Base-by-base conservation (phyloP, 2,329 filamentous ascomycete genomes). In the Colletotrichum karsti region DNA sequence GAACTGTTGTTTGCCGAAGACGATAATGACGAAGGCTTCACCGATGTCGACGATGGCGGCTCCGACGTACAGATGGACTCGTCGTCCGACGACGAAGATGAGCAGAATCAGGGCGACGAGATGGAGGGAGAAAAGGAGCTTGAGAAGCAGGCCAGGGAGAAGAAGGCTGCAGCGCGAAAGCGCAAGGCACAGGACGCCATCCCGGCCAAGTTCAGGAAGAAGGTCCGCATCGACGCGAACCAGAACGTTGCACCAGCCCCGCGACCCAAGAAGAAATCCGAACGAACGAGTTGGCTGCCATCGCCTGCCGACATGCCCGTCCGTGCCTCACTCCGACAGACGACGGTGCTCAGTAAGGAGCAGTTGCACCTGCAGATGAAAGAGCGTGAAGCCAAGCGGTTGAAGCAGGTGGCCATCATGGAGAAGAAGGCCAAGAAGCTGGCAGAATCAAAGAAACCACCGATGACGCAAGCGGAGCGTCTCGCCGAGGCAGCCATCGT, bases 51-150 rank as follows among this genome's bases (percentile, higher is more conserved):
- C 50, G 87, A 86, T 10, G 87, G 88, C 60, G 88, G 83, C 3
- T 93, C 92, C 2, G 95, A 98, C 76, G 90, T 93, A 72, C 91
- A 93, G 51, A 91, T 98, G 83, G 94, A 97, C 74, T 95, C 92
- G 13, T 97, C 93, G 0, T 93, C 90, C 0, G 92, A 93, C 71
- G 92, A 94, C 51, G 93, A 96, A 54, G 93, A 97, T 68, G 91
- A 94, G 65, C 90, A 90, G 57, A 85, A 91, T 66, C 79, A 81
- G 39, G 81, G 79, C 61, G 87, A 96, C 72, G 93, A 97, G 44
- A 79, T 96, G 5, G 93, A 93, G 63, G 96, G 96, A 35, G 96
- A 99, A 81, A 92, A 91, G 74, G 94, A 97, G 79, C 79, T 99
- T 61, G 90, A 96, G 80, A 91, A 89, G 71, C 88, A 92, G 73